phyloP scores from a whole-genome alignment of 345 rosid species.

The Aethionema arabicum region DNA sequence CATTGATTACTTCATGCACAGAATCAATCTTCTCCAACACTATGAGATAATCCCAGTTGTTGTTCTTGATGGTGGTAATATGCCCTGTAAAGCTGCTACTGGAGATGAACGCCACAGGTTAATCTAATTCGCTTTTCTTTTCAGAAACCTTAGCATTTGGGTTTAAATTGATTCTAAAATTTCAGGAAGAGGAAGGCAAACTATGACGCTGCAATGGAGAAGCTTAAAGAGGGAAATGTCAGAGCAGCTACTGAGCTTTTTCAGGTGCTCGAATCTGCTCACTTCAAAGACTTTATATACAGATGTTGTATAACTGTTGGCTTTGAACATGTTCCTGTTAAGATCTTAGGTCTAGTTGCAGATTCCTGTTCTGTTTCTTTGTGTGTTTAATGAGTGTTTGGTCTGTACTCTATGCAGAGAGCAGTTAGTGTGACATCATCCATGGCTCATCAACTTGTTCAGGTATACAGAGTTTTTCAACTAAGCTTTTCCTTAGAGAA shows the following conservation, averaged over 20 bases:
- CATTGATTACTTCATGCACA: slow-evolving; percentile 78
- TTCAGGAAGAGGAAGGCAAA: slow-evolving; percentile 64
- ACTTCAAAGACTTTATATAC: neutral
- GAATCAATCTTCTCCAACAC: slow-evolving; percentile 66
- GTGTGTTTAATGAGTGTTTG: neutral
- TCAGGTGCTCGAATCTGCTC: slow-evolving; percentile 49
- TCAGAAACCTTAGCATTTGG: neutral
- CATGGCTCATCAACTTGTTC: slow-evolving; percentile 75
- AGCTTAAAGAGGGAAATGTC: slow-evolving; percentile 72
- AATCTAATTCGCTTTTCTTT: neutral
- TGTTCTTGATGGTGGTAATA: slow-evolving; percentile 78
- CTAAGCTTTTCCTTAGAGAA: neutral
- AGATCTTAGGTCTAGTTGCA: slow-evolving; percentile 5
- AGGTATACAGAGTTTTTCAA: slow-evolving; percentile 45
- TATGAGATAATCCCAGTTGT: slow-evolving; percentile 69
- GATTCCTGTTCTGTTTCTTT: slow-evolving; percentile 3
- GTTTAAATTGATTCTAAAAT: neutral
- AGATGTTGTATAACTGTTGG: neutral
- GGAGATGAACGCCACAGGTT: slow-evolving; percentile 65
- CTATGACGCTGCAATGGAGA: slow-evolving; percentile 59
- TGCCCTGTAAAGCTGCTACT: slow-evolving; percentile 78
- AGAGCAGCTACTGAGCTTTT: slow-evolving; percentile 71
- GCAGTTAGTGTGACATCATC: slow-evolving; percentile 76
- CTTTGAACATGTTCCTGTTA: slow-evolving; percentile 10
- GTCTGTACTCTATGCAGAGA: slow-evolving; percentile 45